Evolutionary conservation across 352 stramenopile genomes (phyloP).

Genomic region (Saprolegnia parasitica): DNA sequence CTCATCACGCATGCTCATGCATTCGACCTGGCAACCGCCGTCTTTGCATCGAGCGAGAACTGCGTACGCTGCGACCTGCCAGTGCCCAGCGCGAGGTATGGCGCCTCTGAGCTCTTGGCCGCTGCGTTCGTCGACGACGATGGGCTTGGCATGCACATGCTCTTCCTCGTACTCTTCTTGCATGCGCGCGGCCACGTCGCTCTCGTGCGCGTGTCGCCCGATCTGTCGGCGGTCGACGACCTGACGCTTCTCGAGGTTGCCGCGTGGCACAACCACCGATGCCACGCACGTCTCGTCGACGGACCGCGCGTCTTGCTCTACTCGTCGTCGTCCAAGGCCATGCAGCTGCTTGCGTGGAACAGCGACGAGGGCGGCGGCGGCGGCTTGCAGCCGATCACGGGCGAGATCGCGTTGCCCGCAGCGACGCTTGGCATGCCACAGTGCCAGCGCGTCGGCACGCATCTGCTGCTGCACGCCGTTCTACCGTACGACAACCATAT

Average conservation of each 20-base stretch:
- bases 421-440: background rate
- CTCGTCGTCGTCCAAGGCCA: background rate
- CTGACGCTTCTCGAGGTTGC: background rate
- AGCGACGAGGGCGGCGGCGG: background rate
- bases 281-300: background rate
- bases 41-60: background rate
- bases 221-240: background rate
- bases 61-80: background rate
- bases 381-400: too few relatives aligned
- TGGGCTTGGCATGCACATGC: background rate
- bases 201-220: background rate
- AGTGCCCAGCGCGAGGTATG: background rate
- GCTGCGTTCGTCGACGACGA: conserved; percentile 12
- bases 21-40: background rate
- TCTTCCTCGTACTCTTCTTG: background rate
- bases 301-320: conserved; percentile 1
- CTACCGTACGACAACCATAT: background rate
- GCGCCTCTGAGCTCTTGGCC: background rate
- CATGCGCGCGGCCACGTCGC: background rate
- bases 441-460: background rate
- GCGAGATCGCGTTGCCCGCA: too few relatives aligned
- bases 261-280: background rate
- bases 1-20: background rate
- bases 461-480: background rate
- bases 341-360: background rate